Evolutionary conservation across 2,329 filamentous ascomycete genomes (phyloP), one percentile per base, ranked within the genome.

Genomic region (Byssoonygena ceratinophila): DNA sequence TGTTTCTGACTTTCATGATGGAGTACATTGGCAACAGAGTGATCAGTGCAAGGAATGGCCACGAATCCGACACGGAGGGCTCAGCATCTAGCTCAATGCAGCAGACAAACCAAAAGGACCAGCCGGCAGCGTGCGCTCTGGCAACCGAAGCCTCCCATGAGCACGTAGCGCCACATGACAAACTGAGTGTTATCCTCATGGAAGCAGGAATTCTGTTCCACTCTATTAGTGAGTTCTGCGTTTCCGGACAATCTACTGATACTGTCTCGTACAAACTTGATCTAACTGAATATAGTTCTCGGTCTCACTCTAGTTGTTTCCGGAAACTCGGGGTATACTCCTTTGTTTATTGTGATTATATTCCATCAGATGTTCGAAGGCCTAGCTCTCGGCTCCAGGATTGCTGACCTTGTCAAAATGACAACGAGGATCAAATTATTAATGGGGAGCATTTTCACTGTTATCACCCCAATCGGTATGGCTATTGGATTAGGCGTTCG

Each of bases 311-410:
- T 83, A 1, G 78, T 80, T n/a, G 78, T 82, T 1, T 72, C 57
- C 39, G 57, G 57, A 22, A 51, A 78, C 60, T 72, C 68, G 3
- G 74, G 71, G 60, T 77, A 77, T 64, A 68, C 70, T 37, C 76
- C 74, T 0, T 67, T 78, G 1, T 71, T 77, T 57, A 66, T 74
- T 41, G 84, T 88, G 51, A 85, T 89, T 54, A 69, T 87, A 53
- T 87, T 88, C 70, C 85, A 88, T 62, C 85, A 88, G 61, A 80
- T 85, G 71, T 87, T 90, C 60, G 84, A 88, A 63, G 85, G 85
- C 3, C 74, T 89, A 43, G 85, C 85, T 0, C 79, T 89, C 0
- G 57, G 57, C 11, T 51, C 57, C 14, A 47, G 57, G 34, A 58
- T 59, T 18, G 57, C 57, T 7, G 74, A 76, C 0, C 72, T 87